phyloP scores from a whole-genome alignment of 768 basidiomycete species.

The Astraeus odoratus region DNA sequence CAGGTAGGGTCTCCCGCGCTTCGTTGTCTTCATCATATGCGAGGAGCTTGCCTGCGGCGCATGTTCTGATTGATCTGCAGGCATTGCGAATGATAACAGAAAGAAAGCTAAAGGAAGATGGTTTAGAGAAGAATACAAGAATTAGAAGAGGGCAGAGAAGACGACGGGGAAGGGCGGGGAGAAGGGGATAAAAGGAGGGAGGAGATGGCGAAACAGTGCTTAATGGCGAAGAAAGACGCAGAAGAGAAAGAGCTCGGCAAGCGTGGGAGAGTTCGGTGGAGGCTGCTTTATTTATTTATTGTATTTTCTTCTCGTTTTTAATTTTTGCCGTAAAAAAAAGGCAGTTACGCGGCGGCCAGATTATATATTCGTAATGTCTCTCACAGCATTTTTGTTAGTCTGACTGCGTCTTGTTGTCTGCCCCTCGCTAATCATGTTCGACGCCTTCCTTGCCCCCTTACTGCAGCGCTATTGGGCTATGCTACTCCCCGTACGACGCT shows the following conservation, averaged over 20 bases:
- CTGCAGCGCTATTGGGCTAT: too few relatives aligned
- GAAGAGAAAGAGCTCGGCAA: constrained; percentile 19
- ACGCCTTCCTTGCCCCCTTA: too few relatives aligned
- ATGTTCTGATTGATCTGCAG: constrained; percentile 31
- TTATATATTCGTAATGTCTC: constrained; percentile 7
- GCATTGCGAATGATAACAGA: constrained; percentile 31
- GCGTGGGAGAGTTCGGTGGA: constrained; percentile 21
- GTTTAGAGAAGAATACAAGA: constrained; percentile 18
- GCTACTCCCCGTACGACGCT: too few relatives aligned
- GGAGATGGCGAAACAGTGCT: constrained; percentile 15
- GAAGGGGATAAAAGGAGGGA: constrained; percentile 19
- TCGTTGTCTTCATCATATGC: constrained; percentile 99
- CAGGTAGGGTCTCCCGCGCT: constrained; percentile 88
- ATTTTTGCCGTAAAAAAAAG: constrained; percentile 12
- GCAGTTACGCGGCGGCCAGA: constrained; percentile 14
- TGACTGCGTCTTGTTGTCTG: not conserved
- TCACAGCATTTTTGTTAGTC: not conserved
- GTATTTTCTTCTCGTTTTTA: not conserved
- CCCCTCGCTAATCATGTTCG: too few relatives aligned
- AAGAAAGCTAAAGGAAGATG: constrained; percentile 15
- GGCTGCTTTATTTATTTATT: constrained; percentile 19
- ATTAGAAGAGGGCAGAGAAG: constrained; percentile 17
- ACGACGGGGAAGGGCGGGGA: constrained; percentile 25
- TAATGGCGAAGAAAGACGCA: constrained; percentile 8
- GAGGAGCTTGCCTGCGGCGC: constrained; percentile 59